Conservation (phyloP, 352 stramenopile species). For the Poterioochromonas sp. region DNA sequence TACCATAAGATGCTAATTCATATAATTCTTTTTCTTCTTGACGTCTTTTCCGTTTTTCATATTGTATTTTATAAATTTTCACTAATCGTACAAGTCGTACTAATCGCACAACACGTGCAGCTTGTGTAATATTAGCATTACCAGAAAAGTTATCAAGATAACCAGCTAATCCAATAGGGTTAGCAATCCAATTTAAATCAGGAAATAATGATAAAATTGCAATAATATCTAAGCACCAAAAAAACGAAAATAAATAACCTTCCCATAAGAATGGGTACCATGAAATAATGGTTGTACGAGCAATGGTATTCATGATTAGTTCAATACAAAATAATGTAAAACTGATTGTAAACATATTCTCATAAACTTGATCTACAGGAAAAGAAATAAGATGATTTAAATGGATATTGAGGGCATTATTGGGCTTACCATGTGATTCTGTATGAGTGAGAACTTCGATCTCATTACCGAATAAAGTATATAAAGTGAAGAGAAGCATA, state of each 20-base stretch:
- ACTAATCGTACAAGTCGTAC: conserved; percentile 43
- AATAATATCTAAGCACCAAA: conserved; percentile 43
- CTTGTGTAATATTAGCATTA: conserved; percentile 33
- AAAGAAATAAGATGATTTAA: background rate
- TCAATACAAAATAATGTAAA: conserved; percentile 40
- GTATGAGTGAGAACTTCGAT: conserved; percentile 24
- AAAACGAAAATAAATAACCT: conserved; percentile 44
- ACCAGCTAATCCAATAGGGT: conserved; percentile 34
- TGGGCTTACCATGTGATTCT: background rate
- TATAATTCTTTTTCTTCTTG: conserved; percentile 19
- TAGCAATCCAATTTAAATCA: conserved; percentile 40
- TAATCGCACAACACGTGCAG: conserved; percentile 38
- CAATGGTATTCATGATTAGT: conserved; percentile 8
- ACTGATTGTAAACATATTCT: conserved; percentile 31
- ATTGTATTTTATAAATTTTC: conserved; percentile 39
- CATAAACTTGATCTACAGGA: conserved; percentile 34
- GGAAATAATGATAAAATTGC: conserved; percentile 40
- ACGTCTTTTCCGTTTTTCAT: background rate
- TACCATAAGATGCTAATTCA: conserved; percentile 10
- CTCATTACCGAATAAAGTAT: conserved; percentile 39
- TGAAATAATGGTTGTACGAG: conserved; percentile 19
- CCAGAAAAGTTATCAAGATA: background rate
- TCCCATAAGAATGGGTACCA: conserved; percentile 30
- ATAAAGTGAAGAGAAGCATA: conserved; percentile 34
- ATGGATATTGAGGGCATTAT: background rate